phyloP scores from a whole-genome alignment of 179 eudicot species.

The Drosera spatulata region DNA sequence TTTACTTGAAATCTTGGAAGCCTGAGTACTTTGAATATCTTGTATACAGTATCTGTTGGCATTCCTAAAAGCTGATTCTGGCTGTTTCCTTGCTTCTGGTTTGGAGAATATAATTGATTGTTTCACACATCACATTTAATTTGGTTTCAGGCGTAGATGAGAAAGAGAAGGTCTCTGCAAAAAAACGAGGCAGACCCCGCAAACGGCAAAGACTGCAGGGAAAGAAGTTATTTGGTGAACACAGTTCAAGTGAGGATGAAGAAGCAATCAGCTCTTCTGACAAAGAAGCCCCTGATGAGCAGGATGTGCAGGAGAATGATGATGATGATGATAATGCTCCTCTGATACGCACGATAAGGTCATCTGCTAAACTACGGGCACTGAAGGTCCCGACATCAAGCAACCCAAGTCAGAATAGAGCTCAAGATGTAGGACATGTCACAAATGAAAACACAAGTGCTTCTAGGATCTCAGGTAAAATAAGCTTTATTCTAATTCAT shows the following conservation, averaged over 20 bases:
- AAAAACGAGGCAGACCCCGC: constrained; percentile 73
- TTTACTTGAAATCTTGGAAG: no score
- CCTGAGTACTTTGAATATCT: no score
- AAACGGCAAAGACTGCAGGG: constrained; percentile 54
- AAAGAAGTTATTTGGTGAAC: constrained; percentile 81
- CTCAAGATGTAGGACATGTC: constrained; percentile 26
- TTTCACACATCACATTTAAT: constrained; percentile 5
- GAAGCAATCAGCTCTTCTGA: constrained; percentile 70
- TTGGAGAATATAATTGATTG: no score
- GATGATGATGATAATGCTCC: constrained; percentile 55
- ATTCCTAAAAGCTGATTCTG: no score
- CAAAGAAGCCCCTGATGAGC: constrained; percentile 61
- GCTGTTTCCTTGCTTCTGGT: no score
- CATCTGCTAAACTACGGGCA: constrained; percentile 70
- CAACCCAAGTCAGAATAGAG: constrained; percentile 18
- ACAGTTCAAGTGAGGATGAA: constrained; percentile 81
- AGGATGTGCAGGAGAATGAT: constrained; percentile 46
- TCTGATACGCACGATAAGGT: constrained; percentile 56
- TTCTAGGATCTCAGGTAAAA: constrained; percentile 42
- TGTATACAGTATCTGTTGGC: no score
- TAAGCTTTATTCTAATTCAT: not conserved
- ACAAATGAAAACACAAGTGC: constrained; percentile 19
- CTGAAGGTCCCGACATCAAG: constrained; percentile 38
- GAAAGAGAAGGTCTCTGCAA: constrained; percentile 52
- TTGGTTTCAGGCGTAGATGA: constrained; percentile 43